A percentile compares a stretch with the other conserved stretches of the same genome.
phyloP scores from a whole-genome alignment of 345 rosid genomes.

The Eucalyptus brandiana region DNA sequence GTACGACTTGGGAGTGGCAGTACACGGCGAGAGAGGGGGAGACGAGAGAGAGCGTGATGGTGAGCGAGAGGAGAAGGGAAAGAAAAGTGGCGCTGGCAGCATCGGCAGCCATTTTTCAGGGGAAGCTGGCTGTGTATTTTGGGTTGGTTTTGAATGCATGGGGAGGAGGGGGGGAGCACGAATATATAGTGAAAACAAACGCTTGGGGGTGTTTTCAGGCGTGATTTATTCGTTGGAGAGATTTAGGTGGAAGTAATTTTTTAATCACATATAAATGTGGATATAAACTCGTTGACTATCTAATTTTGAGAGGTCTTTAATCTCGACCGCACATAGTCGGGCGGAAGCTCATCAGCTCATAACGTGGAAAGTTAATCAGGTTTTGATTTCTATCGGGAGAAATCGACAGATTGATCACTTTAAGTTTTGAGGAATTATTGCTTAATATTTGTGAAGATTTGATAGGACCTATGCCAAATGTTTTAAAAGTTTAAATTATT shows the following conservation, averaged over 20 bases:
- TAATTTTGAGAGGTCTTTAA: neutral
- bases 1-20: no score
- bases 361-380: no score
- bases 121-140: neutral
- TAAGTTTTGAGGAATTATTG: neutral
- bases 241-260: neutral
- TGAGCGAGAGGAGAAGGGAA: neutral
- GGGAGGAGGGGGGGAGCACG: neutral
- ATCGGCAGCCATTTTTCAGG: neutral
- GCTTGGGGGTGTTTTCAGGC: neutral
- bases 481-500: no score
- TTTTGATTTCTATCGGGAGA: neutral
- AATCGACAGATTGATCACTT: neutral
- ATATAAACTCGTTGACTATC: neutral
- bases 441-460: no score
- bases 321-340: neutral
- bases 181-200: neutral
- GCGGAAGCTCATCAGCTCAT: no score
- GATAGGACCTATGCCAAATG: fast-evolving
- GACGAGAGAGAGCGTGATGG: neutral
- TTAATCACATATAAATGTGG: neutral
- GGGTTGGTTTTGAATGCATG: neutral
- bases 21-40: neutral
- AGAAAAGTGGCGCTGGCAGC: neutral
- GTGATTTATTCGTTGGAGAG: neutral